A percentile compares a stretch with the other conserved stretches of the same genome.
Conservation (phyloP, 305 asterid species). For the Euphrasia arctica region DNA sequence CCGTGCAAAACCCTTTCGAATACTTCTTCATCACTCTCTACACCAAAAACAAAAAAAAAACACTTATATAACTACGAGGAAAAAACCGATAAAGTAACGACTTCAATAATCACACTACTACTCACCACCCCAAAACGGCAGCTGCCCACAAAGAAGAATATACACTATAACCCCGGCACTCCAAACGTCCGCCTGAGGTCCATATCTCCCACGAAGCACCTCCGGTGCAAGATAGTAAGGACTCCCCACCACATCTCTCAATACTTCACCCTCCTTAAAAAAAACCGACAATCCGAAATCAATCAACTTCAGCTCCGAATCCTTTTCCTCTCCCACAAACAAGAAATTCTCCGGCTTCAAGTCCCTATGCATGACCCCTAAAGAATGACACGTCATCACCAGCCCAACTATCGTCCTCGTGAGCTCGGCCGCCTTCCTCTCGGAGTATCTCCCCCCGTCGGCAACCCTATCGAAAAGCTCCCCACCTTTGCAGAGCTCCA, state of each 20-base stretch:
- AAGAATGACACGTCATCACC: neutral
- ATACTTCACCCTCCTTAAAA: conserved; percentile 47
- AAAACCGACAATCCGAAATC: neutral
- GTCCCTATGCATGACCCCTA: conserved; percentile 7
- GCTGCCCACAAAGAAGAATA: conserved; percentile 69
- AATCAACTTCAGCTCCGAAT: conserved; percentile 1
- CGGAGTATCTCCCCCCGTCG: neutral
- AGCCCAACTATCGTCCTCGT: neutral
- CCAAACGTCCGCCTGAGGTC: conserved; percentile 88
- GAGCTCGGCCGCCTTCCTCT: neutral
- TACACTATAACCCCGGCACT: conserved; percentile 84
- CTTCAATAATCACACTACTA: neutral
- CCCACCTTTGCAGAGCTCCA: neutral
- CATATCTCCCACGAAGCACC: conserved; percentile 61
- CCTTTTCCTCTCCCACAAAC: neutral
- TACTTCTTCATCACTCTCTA: conserved; percentile 69
- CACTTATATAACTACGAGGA: neutral
- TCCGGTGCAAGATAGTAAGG: conserved; percentile 91
- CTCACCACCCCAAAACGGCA: conserved; percentile 96
- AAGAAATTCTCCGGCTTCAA: conserved; percentile 3
- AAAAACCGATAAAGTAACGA: neutral
- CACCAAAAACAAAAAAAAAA: conserved; percentile 2
- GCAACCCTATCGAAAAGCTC: neutral
- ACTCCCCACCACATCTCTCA: conserved; percentile 79
- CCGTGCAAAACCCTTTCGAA: conserved; percentile 71